A percentile compares a stretch with the other conserved stretches of the same genome.
Conservation (phyloP, 192 early-diverging fungal genomes). For the Backusella parvicylindrica region DNA sequence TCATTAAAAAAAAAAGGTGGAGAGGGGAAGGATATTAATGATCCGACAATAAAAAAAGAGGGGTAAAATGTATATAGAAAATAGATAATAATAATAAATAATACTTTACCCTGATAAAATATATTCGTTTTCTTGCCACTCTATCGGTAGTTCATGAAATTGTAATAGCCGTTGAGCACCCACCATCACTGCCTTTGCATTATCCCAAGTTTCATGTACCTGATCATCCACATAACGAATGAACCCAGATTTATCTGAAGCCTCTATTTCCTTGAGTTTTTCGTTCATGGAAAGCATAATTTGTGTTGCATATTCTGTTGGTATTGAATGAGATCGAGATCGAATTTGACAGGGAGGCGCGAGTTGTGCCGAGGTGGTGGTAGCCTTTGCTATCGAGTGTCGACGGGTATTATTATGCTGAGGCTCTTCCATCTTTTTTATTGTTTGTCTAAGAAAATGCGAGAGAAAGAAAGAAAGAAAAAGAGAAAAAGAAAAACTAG, state of each 20-base stretch:
- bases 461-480: neutral
- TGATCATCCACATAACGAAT: constrained; percentile 54
- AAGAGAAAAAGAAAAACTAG: neutral
- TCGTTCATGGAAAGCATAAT: neutral
- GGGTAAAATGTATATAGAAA: neutral
- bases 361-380: neutral
- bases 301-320: neutral
- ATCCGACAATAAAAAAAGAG: neutral
- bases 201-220: constrained; percentile 47
- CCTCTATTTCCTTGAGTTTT: constrained; percentile 44
- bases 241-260: constrained; percentile 48
- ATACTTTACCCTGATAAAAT: constrained; percentile 45
- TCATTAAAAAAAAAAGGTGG: neutral
- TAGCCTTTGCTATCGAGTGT: neutral
- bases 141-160: constrained; percentile 55
- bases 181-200: constrained; percentile 45
- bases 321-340: constrained; percentile 7
- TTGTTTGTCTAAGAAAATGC: neutral
- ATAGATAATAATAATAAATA: neutral
- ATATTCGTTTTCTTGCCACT: constrained; percentile 65
- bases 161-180: constrained; percentile 53
- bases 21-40: neutral
- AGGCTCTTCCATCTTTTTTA: neutral
- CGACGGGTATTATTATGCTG: neutral
- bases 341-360: neutral